Percentiles rank a stretch among this genome's conserved stretches.
Evolutionary conservation across 768 basidiomycete genomes (phyloP).

Genomic region (Daedalea quercina): DNA sequence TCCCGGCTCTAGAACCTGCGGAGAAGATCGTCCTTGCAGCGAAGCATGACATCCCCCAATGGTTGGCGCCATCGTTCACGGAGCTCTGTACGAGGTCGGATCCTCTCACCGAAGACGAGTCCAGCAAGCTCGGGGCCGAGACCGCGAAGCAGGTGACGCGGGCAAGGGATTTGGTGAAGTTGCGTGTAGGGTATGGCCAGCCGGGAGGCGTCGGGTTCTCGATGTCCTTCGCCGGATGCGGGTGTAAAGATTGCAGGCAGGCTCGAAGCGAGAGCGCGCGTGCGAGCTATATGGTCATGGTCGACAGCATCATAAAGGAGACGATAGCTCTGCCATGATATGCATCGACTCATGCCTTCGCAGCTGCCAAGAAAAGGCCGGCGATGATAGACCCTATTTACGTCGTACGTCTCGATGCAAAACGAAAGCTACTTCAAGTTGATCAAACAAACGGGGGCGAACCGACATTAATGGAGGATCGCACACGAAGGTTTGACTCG

Average conservation of each 20-base stretch:
- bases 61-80: constrained; percentile 33
- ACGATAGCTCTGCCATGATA: no score
- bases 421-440: no score
- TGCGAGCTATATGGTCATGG: background rate
- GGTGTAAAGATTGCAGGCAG: background rate
- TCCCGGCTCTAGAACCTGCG: constrained; percentile 23
- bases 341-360: no score
- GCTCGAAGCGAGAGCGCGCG: background rate
- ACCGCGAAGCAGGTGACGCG: background rate
- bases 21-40: constrained; percentile 32
- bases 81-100: constrained; percentile 28
- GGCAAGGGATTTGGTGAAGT: background rate
- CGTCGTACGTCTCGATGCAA: no score
- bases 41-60: constrained; percentile 30
- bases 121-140: constrained; percentile 25
- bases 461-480: no score
- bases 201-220: background rate
- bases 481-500: no score
- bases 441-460: no score
- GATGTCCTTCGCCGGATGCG: background rate
- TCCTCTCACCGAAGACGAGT: constrained; percentile 28
- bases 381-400: no score
- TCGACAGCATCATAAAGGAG: background rate
- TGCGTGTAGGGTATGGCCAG: background rate
- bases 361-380: no score